Percentiles rank a stretch among this genome's conserved stretches.
phyloP scores from a whole-genome alignment of 768 basidiomycete genomes.

The Suillus subaureus region DNA sequence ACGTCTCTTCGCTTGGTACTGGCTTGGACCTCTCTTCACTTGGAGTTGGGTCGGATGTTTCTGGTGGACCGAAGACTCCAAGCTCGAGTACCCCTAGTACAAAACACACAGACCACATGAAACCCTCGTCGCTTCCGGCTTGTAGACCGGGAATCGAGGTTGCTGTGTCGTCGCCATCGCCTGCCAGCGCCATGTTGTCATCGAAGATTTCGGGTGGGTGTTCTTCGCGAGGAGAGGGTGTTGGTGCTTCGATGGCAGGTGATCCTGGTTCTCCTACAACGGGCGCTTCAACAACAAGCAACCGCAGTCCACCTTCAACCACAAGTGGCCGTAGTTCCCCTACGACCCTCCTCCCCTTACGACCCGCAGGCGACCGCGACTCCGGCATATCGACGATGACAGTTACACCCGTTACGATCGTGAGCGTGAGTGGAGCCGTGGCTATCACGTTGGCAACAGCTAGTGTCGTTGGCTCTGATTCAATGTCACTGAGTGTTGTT shows the following conservation, averaged over 20 bases:
- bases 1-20: constrained; percentile 17
- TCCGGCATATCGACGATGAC: constrained; percentile 44
- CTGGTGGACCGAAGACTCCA: background rate
- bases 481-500: constrained; percentile 18
- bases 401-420: constrained; percentile 44
- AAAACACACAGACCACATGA: background rate
- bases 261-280: background rate
- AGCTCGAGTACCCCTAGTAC: background rate
- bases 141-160: background rate
- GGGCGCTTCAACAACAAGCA: background rate
- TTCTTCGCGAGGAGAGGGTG: background rate
- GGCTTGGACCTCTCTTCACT: constrained; percentile 1
- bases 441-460: constrained; percentile 51
- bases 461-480: constrained; percentile 45
- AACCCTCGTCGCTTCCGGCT: background rate
- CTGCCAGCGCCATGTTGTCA: background rate
- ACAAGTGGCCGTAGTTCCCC: constrained; percentile 15
- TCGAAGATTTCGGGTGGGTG: background rate
- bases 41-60: background rate
- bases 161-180: background rate
- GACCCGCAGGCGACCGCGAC: constrained; percentile 29
- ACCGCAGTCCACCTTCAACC: background rate
- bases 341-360: constrained; percentile 19
- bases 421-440: constrained; percentile 49
- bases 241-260: background rate